These are phyloP conservation scores for Ceratobasidium papillatum DNA, from an alignment of 1,284 basidiomycete genomes.

Conservation along the genomic window DNA sequence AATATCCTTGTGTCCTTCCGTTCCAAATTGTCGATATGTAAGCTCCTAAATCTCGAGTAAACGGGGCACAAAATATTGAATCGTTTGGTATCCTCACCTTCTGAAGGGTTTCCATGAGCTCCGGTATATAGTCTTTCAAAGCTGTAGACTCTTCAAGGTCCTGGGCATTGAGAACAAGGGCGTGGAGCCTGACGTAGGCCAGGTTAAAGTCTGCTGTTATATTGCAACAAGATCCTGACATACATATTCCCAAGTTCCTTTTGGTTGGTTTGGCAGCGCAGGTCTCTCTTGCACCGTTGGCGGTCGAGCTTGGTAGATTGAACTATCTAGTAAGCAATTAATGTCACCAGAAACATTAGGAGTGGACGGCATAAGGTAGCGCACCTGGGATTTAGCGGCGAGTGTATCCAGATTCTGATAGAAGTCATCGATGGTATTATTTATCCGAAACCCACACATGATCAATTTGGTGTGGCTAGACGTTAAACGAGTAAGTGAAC, in stretches of 20 bases:
- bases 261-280: not conserved
- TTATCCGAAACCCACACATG: not conserved
- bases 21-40: not conserved
- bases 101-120: slow-evolving; percentile 10
- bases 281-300: not conserved
- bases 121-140: not conserved
- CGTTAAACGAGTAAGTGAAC: not conserved
- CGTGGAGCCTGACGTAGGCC: not conserved
- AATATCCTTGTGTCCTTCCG: not conserved
- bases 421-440: not conserved
- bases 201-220: not conserved
- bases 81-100: not conserved
- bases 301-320: not conserved
- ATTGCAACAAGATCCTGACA: not conserved
- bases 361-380: not conserved
- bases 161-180: not conserved
- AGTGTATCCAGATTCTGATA: slow-evolving; percentile 3
- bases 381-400: not conserved
- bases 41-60: not conserved
- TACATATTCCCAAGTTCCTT: slow-evolving; percentile 16
- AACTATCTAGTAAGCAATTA: not conserved
- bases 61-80: not conserved
- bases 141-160: not conserved
- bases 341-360: not conserved
- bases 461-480: slow-evolving; percentile 18